Evolutionary conservation across 2,329 filamentous ascomycete genomes (phyloP), one percentile per base, ranked within the genome.

Genomic region (Cylindrodendrum hubeiense): DNA sequence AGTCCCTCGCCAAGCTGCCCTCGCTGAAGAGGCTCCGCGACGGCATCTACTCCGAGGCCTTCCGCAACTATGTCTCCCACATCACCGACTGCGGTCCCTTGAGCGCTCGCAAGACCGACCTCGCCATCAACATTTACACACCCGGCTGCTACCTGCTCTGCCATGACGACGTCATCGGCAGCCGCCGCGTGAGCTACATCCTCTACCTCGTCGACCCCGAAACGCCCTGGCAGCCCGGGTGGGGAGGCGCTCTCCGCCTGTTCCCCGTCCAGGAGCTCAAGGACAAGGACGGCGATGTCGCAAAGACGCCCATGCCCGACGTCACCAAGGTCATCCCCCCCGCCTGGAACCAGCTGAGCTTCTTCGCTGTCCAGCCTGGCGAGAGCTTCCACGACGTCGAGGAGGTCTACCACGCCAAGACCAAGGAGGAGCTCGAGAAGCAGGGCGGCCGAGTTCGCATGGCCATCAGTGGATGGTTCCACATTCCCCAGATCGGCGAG

Each of bases 91-190:
- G 94, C 62, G 96, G 96, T 0, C 90, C 93, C 63, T 81, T 99
- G 76, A 97, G 94, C 75, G 96, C 95, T 2, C 89, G 89, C 79
- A 99, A 98, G 86, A 98, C 96, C 19, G 96, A 99, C 80, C 97
- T 99, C 94, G 96, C 96, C 64, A 97, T 99, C 85, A 99, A 99
- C 78, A 91, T 99, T 54, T 99, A 99, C 80, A 98, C 94, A 0
- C 95, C 96, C 5, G 95, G 96, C 43, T 98, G 95, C 78, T 97
- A 97, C 79, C 86, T 99, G 26, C 86, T 99, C 30, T 98, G 96
- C 81, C 96, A 99, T 77, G 96, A 99, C 84, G 96, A 99, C 81
- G 96, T 99, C 66, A 99, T 99, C 79, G 96, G 96, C n/a, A 97
- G 92, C 76, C 89, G 96, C 66, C 91, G 95, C 70, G 91, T 99